These are phyloP conservation scores for Madurella fahalii DNA, from an alignment of 2,329 filamentous ascomycete species.

Conservation along the genomic window DNA sequence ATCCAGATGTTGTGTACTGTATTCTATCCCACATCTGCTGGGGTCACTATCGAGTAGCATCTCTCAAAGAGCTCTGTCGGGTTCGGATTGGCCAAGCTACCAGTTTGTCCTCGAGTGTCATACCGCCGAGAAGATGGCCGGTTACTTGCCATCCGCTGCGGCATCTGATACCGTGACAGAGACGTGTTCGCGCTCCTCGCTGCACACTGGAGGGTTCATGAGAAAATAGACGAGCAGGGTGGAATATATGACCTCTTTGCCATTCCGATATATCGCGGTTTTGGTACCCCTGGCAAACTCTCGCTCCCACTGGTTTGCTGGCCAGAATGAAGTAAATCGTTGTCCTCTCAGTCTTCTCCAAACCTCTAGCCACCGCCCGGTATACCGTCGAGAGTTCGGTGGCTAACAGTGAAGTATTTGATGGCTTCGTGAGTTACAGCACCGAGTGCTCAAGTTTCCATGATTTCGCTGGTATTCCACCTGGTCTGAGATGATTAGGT, in stretches of 20 bases:
- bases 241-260: neutral
- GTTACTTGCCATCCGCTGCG: neutral
- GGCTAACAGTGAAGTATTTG: constrained; percentile 31
- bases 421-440: constrained; percentile 39
- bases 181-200: neutral
- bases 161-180: neutral
- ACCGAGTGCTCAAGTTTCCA: constrained; percentile 40
- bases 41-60: too few species aligned
- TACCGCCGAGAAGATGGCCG: constrained; percentile 11
- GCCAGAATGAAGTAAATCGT: constrained; percentile 11
- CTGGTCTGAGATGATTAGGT: constrained; percentile 33
- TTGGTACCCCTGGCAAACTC: too few species aligned
- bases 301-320: neutral
- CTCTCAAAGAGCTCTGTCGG: too few species aligned
- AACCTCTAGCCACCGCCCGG: constrained; percentile 13
- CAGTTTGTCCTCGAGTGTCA: too few species aligned
- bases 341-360: constrained; percentile 6
- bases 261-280: too few species aligned
- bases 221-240: neutral
- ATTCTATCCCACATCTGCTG: too few species aligned
- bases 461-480: constrained; percentile 27
- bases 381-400: constrained; percentile 16
- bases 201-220: too few species aligned
- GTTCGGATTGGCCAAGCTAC: neutral
- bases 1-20: too few species aligned